Base-by-base conservation (phyloP, 148 eudicot species). In the Chenopodium quinoa region DNA sequence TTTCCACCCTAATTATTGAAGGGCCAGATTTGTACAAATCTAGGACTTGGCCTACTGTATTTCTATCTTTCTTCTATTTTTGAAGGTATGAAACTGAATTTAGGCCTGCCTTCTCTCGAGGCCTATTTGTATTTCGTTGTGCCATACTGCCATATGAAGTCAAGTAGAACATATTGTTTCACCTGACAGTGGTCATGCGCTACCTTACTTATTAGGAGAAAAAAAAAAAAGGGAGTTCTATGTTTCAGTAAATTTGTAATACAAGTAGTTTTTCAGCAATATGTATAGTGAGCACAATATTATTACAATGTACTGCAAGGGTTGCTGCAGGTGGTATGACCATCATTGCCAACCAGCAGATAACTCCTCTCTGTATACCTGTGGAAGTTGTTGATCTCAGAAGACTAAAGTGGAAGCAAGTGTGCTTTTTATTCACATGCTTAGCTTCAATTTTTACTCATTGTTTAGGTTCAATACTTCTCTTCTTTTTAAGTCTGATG, bases 1-100 rank as follows among this genome's bases (percentile, higher is more conserved):
- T 73, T 62, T 48, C 13, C 4, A 40, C 34, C 19, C 6, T 74
- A 74, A 74, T 20, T 7, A n/a, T 77, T 54, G 37, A 62, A 40
- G 63, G 72, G 37, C 73, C 81, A 84, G 75, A 71, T 81, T 63
- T 84, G 84, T 78, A 81, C 81, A 81, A 54, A 81, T 32, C 25
- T 50, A 72, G 47, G 76, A 37, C n/a, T 10, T 58, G 77, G 71
- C 48, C 47, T 56, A 27, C 69, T 50, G 54, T 12, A 50, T 50
- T 50, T 50, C 54, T 1, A 12, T 50, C 16, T 13, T 56, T 56
- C 62, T 13, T 52, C 12, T 14, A 14, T 56, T 17, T 56, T 3
- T 56, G 62, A 56, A 56, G 62, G 20, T 56, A 14, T 12, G 62
- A 19, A 56, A 56, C 5, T 22, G 17, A 56, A 56, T 17, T 17